A percentile compares a stretch with the other conserved stretches of the same genome.
Conservation (phyloP, 1,284 basidiomycete species). For the Paramarasmius palmivorus region DNA sequence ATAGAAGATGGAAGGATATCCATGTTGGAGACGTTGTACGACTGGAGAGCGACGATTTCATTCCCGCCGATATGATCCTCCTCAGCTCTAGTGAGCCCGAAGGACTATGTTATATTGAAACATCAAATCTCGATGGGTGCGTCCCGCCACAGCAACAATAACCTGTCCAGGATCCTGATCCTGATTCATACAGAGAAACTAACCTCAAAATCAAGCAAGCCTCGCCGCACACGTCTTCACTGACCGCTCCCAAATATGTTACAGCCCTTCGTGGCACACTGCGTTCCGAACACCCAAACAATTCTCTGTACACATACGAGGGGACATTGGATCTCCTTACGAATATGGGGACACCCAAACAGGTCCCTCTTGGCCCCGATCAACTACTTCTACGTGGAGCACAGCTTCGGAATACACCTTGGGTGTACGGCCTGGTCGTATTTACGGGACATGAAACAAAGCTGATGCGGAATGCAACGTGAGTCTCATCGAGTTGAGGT, state of each 20-base stretch:
- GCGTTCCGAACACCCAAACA: slow-evolving; percentile 95
- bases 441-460: slow-evolving; percentile 99
- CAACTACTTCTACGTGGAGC: slow-evolving; percentile 94
- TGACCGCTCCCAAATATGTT: slow-evolving; percentile 81
- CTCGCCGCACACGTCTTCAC: slow-evolving; percentile 74
- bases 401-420: slow-evolving; percentile 94
- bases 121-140: slow-evolving; percentile 94
- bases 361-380: slow-evolving; percentile 91
- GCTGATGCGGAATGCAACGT: slow-evolving; percentile 95
- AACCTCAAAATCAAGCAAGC: slow-evolving; percentile 99
- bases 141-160: slow-evolving; percentile 22
- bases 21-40: slow-evolving; percentile 92
- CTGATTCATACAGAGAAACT: slow-evolving; percentile 70
- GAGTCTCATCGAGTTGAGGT: slow-evolving; percentile 32
- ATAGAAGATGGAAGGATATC: slow-evolving; percentile 88
- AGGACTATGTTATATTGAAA: slow-evolving; percentile 97
- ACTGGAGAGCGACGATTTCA: slow-evolving; percentile 90
- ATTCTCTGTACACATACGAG: slow-evolving; percentile 96
- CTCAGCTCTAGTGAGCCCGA: slow-evolving; percentile 94
- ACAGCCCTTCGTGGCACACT: slow-evolving; percentile 80
- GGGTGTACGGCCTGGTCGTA: slow-evolving; percentile 93
- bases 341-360: slow-evolving; percentile 63
- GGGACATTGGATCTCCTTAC: slow-evolving; percentile 73
- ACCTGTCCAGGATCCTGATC: not conserved
- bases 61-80: slow-evolving; percentile 92